Base-by-base conservation (phyloP, 495 filamentous ascomycete species). In the Saxispiralis lemnorum region DNA sequence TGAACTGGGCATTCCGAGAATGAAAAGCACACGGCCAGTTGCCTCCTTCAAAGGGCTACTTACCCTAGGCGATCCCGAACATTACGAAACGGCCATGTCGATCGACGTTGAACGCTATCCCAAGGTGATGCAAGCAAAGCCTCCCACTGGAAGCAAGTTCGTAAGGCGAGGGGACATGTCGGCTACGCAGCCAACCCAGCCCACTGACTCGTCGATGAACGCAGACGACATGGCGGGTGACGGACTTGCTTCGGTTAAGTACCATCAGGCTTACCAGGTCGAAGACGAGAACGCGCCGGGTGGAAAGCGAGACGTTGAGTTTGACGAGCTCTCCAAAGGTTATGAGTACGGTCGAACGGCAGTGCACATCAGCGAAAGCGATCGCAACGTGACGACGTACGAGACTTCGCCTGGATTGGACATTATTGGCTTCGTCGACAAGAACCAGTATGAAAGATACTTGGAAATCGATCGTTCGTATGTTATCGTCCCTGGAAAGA, bases 341-440 rank as follows among this genome's bases (percentile, higher is more conserved):
- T 99, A 89, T 55, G 79, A 83, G 53, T 99, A 96, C 59, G 92
- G 92, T 41, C 71, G 83, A 32, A 94, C 88, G 0, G 83, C 83
- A 0, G 87, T 96, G 1, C 78, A 79, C 48, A 93, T 99, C 52
- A 80, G 71, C 51, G 77, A 81, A 48, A 78, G 78, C 1, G 92
- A 99, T 47, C 67, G 79, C 49, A 78, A 82, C 38, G 69, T 93
- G 39, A 86, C 81, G 2, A 82, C 75, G 40, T 65, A 93, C 24
- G 78, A 92, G 50, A 92, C 86, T 0, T 67, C 62, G 28, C 71
- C 81, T 17, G 66, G 71, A 10, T 68, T 95, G 46, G 78, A 83
- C 2, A 75, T 96, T 18, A 65, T 96, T 44, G 92, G 92, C 2
- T 99, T 99, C 51, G 64, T 96, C 14, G 46, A 53, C 38, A 41